A percentile compares a stretch with the other conserved stretches of the same genome.
Conservation (phyloP, 345 rosid genomes). For the Combretum micranthum region DNA sequence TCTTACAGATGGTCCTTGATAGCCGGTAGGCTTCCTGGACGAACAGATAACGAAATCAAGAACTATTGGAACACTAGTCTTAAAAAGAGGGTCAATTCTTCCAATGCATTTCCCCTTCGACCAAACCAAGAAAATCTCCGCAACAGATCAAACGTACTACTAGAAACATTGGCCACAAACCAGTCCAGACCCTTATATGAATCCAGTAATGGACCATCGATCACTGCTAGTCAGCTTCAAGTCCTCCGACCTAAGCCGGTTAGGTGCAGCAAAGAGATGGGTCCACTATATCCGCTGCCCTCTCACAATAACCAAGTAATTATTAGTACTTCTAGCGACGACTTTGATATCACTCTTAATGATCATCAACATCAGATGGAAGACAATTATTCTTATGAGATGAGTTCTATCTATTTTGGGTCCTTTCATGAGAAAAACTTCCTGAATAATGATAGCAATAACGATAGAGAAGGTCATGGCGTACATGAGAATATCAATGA, state of each 20-base stretch:
- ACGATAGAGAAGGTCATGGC: conserved; percentile 1
- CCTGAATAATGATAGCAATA: background rate
- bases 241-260: conserved; percentile 31
- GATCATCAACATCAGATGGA: background rate
- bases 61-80: conserved; percentile 57
- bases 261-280: conserved; percentile 17
- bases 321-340: background rate
- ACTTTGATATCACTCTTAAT: background rate
- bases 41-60: conserved; percentile 68
- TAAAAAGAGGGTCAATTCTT: conserved; percentile 25
- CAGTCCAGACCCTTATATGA: background rate
- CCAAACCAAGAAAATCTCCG: background rate
- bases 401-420: conserved; percentile 17
- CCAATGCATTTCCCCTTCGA: conserved; percentile 5
- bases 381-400: background rate
- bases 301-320: too few relatives aligned
- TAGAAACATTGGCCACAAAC: background rate
- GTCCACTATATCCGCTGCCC: background rate
- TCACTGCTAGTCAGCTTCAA: conserved; percentile 1
- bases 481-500: too few relatives aligned
- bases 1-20: conserved; percentile 53
- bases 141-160: background rate
- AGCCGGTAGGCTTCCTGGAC: conserved; percentile 66
- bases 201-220: background rate
- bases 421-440: background rate